phyloP scores from a whole-genome alignment of 495 filamentous ascomycete genomes.

The Aspergillus nanangensis region DNA sequence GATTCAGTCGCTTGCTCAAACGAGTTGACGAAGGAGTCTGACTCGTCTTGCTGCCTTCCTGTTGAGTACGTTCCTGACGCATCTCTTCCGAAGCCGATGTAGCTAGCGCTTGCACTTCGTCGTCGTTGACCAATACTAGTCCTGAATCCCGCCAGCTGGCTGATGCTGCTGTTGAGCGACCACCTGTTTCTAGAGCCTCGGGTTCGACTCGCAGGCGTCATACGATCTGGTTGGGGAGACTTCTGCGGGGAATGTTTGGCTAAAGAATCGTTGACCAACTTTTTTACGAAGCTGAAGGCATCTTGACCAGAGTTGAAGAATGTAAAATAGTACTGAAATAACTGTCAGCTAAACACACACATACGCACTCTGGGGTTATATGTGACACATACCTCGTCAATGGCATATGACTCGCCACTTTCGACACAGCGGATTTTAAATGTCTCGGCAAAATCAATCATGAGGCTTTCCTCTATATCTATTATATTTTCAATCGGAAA shows the following conservation, averaged over 20 bases:
- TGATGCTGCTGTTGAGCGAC: slow-evolving; percentile 21
- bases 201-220: slow-evolving; percentile 11
- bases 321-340: slow-evolving; percentile 95
- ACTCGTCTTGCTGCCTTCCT: slow-evolving; percentile 59
- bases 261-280: slow-evolving; percentile 63
- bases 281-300: slow-evolving; percentile 72
- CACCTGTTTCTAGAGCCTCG: slow-evolving; percentile 23
- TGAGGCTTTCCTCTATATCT: slow-evolving; percentile 86
- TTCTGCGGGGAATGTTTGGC: slow-evolving; percentile 38
- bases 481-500: slow-evolving; percentile 85
- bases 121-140: slow-evolving; percentile 18
- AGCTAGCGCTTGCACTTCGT: slow-evolving; percentile 55
- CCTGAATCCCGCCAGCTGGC: slow-evolving; percentile 19
- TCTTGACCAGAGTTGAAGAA: slow-evolving; percentile 89
- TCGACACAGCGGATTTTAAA: slow-evolving; percentile 91
- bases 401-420: slow-evolving; percentile 86
- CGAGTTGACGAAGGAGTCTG: slow-evolving; percentile 74
- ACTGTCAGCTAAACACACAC: no score
- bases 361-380: no score
- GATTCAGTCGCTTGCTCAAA: slow-evolving; percentile 66
- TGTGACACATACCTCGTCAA: slow-evolving; percentile 89
- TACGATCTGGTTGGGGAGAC: slow-evolving; percentile 15
- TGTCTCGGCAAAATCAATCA: slow-evolving; percentile 90
- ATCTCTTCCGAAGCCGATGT: slow-evolving; percentile 36
- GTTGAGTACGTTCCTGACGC: slow-evolving; percentile 32